These are phyloP conservation scores for Pisolithus microcarpus DNA, from an alignment of 768 basidiomycete genomes.

Conservation along the genomic window DNA sequence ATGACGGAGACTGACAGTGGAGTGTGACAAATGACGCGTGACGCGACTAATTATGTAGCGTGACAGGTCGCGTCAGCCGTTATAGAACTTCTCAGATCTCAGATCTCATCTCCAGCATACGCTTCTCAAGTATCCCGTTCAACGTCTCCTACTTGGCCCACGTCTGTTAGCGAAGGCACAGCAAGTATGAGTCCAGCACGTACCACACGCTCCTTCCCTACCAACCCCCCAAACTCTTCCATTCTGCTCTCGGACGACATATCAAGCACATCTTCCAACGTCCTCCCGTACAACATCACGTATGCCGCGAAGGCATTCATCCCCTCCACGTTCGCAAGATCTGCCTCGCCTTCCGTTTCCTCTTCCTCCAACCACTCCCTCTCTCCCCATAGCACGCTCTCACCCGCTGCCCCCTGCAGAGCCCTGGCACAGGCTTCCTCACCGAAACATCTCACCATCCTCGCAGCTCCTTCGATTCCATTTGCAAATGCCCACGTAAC, in stretches of 20 bases:
- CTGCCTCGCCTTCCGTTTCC: conserved; percentile 50
- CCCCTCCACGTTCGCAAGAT: conserved; percentile 47
- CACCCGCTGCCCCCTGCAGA: conserved; percentile 27
- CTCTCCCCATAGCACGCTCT: conserved; percentile 42
- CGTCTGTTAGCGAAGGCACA: no score
- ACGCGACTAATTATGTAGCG: conserved; percentile 24
- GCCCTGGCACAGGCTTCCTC: conserved; percentile 46
- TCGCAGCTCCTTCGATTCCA: conserved; percentile 50
- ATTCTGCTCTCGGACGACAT: conserved; percentile 41
- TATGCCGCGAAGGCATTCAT: conserved; percentile 69
- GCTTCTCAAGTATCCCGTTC: no score
- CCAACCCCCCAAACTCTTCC: conserved; percentile 35
- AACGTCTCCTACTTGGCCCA: no score
- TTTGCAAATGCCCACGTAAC: conserved; percentile 60
- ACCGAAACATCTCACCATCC: conserved; percentile 49
- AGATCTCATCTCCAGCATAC: no score
- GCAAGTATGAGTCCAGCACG: conserved; percentile 14
- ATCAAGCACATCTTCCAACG: conserved; percentile 50
- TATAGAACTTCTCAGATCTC: conserved; percentile 35
- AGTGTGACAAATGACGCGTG: conserved; percentile 5
- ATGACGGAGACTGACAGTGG: conserved; percentile 8
- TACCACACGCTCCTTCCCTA: conserved; percentile 51
- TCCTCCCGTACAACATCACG: conserved; percentile 50
- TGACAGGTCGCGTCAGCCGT: conserved; percentile 23
- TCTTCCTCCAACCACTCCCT: conserved; percentile 60